A percentile compares a stretch with the other conserved stretches of the same genome.
Evolutionary conservation across 352 stramenopile genomes (phyloP).

Genomic region (Plasmopara viticola): DNA sequence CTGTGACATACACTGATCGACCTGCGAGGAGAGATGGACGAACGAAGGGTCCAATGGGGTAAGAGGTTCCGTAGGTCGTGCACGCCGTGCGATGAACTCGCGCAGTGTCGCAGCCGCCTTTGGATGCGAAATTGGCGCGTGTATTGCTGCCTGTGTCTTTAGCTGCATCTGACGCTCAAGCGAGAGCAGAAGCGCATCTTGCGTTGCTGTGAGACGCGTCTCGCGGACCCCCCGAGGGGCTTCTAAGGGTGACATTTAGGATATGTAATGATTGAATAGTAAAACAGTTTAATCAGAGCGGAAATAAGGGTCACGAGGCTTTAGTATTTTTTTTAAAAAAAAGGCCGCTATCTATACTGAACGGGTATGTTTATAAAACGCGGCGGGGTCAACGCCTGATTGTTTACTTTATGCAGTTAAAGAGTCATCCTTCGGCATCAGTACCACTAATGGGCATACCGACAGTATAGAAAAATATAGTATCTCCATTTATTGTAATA

Average conservation of each 20-base stretch:
- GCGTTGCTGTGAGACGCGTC: constrained; percentile 34
- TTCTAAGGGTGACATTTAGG: not conserved
- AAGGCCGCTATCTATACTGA: too few relatives aligned
- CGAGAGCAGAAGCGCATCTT: constrained; percentile 47
- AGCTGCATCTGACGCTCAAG: constrained; percentile 60
- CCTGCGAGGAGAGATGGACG: constrained; percentile 19
- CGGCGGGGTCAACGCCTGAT: too few relatives aligned
- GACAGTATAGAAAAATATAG: too few relatives aligned
- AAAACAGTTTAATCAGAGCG: too few relatives aligned
- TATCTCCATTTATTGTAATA: too few relatives aligned
- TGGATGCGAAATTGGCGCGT: constrained; percentile 29
- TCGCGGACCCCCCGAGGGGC: constrained; percentile 27
- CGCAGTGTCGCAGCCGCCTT: constrained; percentile 28
- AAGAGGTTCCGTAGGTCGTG: not conserved
- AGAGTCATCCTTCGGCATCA: too few relatives aligned
- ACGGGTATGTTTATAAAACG: too few relatives aligned
- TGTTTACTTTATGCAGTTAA: too few relatives aligned
- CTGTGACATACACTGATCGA: constrained; percentile 30
- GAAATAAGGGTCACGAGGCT: too few relatives aligned
- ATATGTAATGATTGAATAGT: too few relatives aligned
- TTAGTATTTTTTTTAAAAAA: too few relatives aligned
- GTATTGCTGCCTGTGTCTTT: constrained; percentile 36
- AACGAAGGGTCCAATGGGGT: constrained; percentile 20
- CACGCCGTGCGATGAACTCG: constrained; percentile 28
- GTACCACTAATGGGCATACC: too few relatives aligned